A percentile compares a stretch with the other conserved stretches of the same genome.
Conservation (phyloP, 257 asterid genomes). For the Orobanche coerulescens region DNA sequence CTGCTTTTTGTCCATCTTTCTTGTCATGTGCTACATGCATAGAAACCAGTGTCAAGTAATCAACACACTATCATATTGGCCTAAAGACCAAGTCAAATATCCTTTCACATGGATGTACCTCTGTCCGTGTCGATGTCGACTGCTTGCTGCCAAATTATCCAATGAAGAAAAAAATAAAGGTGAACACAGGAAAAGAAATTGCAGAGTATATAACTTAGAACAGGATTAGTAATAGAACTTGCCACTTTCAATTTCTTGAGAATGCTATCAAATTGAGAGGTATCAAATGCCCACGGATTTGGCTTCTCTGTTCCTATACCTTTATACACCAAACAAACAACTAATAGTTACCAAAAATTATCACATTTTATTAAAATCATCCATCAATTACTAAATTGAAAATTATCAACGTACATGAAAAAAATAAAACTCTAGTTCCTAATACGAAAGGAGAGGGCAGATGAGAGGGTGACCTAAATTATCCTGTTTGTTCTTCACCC, state of each 20-base stretch:
- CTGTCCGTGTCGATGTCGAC: slow-evolving; percentile 40
- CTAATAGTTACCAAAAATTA: background rate
- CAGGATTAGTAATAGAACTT: slow-evolving; percentile 15
- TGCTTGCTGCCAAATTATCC: slow-evolving; percentile 49
- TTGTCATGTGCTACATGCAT: slow-evolving; percentile 29
- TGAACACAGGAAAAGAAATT: background rate
- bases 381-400: background rate
- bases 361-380: background rate
- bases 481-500: slow-evolving; percentile 88
- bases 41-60: slow-evolving; percentile 6
- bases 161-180: background rate
- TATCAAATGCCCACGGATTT: slow-evolving; percentile 93
- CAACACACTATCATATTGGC: slow-evolving; percentile 6
- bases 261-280: slow-evolving; percentile 85
- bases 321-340: slow-evolving; percentile 20
- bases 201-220: background rate
- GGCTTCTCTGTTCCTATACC: slow-evolving; percentile 84
- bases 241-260: slow-evolving; percentile 94
- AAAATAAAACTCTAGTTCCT: background rate
- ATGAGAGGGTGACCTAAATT: slow-evolving; percentile 46
- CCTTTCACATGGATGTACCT: slow-evolving; percentile 34
- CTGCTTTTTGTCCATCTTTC: slow-evolving; percentile 27
- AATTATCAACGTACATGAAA: background rate
- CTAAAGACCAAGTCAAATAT: slow-evolving; percentile 8
- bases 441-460: background rate